phyloP scores from a whole-genome alignment of 306 rosid genomes.

The Vigna hirtella region DNA sequence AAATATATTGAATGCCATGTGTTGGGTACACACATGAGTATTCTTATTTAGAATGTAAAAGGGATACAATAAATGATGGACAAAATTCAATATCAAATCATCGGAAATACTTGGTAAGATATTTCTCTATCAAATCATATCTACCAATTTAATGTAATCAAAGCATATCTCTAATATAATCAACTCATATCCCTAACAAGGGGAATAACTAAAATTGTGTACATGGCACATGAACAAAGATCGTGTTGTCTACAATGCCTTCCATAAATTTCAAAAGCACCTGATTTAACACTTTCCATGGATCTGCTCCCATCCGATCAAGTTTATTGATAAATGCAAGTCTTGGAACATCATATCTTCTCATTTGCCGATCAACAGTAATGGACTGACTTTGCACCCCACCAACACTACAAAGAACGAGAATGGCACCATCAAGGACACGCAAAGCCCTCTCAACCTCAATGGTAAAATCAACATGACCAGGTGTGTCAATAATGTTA shows the following conservation, averaged over 20 bases:
- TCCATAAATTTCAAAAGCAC: constrained; percentile 51
- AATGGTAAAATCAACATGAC: constrained; percentile 97
- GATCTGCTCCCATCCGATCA: constrained; percentile 99
- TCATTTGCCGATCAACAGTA: constrained; percentile 98
- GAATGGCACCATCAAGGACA: constrained; percentile 99
- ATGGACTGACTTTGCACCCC: constrained; percentile 99
- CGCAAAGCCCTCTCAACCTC: constrained; percentile 99
- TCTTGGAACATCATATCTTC: constrained; percentile 94
- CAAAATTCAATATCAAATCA: too few species aligned
- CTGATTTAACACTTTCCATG: constrained; percentile 98
- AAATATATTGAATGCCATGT: too few species aligned
- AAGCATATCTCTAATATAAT: too few species aligned
- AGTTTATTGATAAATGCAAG: constrained; percentile 96
- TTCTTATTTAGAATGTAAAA: too few species aligned
- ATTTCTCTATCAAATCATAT: too few species aligned
- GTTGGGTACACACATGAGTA: too few species aligned
- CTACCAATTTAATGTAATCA: too few species aligned
- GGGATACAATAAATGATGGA: too few species aligned
- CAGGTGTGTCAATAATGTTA: constrained; percentile 97
- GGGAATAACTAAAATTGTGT: constrained; percentile 19
- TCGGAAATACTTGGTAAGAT: too few species aligned
- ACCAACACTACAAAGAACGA: constrained; percentile 98
- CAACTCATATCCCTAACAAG: too few species aligned
- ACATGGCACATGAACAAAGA: constrained; percentile 26
- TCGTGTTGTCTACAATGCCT: constrained; percentile 3